A percentile compares a stretch with the other conserved stretches of the same genome.
Conservation (phyloP, 768 basidiomycete genomes). For the Lepiota brunneoincarnata region DNA sequence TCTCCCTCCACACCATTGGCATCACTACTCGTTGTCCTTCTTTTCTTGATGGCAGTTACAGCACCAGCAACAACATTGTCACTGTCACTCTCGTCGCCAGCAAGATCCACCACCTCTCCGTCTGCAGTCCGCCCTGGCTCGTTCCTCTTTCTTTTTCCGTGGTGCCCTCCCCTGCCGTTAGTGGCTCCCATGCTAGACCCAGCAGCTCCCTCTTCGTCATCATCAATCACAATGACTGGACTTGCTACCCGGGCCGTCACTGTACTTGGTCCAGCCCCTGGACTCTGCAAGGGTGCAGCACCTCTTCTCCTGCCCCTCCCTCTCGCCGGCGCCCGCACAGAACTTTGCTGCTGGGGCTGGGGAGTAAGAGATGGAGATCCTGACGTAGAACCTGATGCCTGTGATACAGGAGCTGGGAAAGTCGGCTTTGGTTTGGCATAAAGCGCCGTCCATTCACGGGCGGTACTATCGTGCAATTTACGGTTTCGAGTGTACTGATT, state of each 20-base stretch:
- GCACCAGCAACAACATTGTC: background rate
- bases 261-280: background rate
- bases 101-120: conserved; percentile 5
- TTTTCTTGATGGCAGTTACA: background rate
- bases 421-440: conserved; percentile 55
- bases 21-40: conserved; percentile 1
- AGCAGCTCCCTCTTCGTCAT: background rate
- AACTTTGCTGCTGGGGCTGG: background rate
- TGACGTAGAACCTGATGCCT: conserved; percentile 16
- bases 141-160: conserved; percentile 8
- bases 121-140: background rate
- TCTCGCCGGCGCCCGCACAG: background rate
- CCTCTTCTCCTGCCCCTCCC: conserved; percentile 3
- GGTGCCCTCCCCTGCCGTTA: background rate
- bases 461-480: conserved; percentile 70
- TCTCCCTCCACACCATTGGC: background rate
- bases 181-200: background rate
- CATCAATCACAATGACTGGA: conserved; percentile 10
- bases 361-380: background rate
- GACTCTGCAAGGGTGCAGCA: background rate
- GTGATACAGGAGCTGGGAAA: conserved; percentile 22
- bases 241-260: background rate
- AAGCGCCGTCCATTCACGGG: conserved; percentile 72
- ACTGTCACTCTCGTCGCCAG: background rate
- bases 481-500: conserved; percentile 65